A percentile compares a stretch with the other conserved stretches of the same genome.
These are phyloP conservation scores for Turnera subulata DNA, from an alignment of 345 rosid genomes.

Conservation along the genomic window DNA sequence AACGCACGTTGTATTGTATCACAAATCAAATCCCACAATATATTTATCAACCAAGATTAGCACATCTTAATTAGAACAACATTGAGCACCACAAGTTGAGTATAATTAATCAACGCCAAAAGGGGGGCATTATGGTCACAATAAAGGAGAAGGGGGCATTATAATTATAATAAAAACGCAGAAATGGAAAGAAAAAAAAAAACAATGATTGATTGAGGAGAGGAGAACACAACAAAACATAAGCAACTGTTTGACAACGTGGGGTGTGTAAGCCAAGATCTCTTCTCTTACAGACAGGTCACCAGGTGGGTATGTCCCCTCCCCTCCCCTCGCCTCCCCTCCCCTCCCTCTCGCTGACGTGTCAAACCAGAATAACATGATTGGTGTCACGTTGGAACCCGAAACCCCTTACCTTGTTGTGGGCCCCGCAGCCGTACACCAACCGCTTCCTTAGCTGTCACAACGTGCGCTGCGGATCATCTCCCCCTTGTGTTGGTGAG, in stretches of 20 bases:
- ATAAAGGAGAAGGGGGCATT: slow-evolving; percentile 16
- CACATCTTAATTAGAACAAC: too few relatives aligned
- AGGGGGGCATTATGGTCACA: neutral
- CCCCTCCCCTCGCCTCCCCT: slow-evolving; percentile 9
- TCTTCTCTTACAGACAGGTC: slow-evolving; percentile 13
- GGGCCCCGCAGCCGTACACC: slow-evolving; percentile 29
- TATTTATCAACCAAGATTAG: too few relatives aligned
- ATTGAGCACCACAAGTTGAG: neutral
- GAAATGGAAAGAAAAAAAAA: neutral
- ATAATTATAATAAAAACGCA: slow-evolving; percentile 30
- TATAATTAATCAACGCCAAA: too few relatives aligned
- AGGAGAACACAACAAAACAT: too few relatives aligned
- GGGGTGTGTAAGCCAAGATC: slow-evolving; percentile 26
- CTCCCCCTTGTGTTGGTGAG: neutral
- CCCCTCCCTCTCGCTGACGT: slow-evolving; percentile 34
- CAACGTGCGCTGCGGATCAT: slow-evolving; percentile 27
- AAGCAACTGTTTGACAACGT: slow-evolving; percentile 46
- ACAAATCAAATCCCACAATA: neutral
- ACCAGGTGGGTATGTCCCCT: slow-evolving; percentile 24
- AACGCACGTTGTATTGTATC: too few relatives aligned
- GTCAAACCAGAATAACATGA: slow-evolving; percentile 48
- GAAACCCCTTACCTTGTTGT: neutral
- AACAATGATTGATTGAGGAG: slow-evolving; percentile 51
- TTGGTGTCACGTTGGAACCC: slow-evolving; percentile 42
- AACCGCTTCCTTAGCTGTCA: slow-evolving; percentile 60